phyloP scores from a whole-genome alignment of 129 eudicot species.

The Flaveria linearis region DNA sequence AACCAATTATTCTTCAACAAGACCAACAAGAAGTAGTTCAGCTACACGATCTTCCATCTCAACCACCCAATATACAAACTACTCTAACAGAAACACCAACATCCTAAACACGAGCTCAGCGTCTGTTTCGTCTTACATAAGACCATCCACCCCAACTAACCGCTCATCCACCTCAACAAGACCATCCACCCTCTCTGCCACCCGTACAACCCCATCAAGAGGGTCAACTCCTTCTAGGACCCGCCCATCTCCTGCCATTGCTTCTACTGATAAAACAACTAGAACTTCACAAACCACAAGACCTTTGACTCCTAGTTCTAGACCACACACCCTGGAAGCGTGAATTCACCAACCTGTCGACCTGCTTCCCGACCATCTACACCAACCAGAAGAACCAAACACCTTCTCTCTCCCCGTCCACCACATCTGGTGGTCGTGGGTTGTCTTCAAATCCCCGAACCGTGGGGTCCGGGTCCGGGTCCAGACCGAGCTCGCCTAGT shows the following conservation, averaged over 20 bases:
- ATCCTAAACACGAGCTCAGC: constrained; percentile 94
- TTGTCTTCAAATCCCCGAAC: constrained; percentile 56
- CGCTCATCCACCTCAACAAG: constrained; percentile 71
- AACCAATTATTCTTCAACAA: constrained; percentile 48
- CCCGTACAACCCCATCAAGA: constrained; percentile 69
- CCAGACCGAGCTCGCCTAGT: constrained; percentile 90
- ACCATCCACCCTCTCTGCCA: constrained; percentile 61
- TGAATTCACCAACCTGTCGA: constrained; percentile 53
- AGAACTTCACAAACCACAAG: constrained; percentile 70
- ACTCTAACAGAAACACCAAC: constrained; percentile 62
- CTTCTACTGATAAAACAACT: constrained; percentile 49
- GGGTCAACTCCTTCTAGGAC: constrained; percentile 86
- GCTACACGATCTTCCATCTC: constrained; percentile 83
- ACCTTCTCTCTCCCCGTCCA: constrained; percentile 58
- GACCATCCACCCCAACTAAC: constrained; percentile 85
- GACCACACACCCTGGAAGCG: constrained; percentile 75
- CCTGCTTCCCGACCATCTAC: constrained; percentile 85
- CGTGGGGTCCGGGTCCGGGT: constrained; percentile 43
- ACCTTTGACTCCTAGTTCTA: constrained; percentile 84
- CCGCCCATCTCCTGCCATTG: constrained; percentile 52
- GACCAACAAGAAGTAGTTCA: constrained; percentile 83
- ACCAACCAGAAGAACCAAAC: constrained; percentile 80
- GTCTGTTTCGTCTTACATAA: constrained; percentile 86
- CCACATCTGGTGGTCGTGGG: constrained; percentile 56
- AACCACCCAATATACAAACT: constrained; percentile 53